These are phyloP conservation scores for Fusarium subglutinans DNA, from an alignment of 2,329 filamentous ascomycete genomes.

Conservation along the genomic window DNA sequence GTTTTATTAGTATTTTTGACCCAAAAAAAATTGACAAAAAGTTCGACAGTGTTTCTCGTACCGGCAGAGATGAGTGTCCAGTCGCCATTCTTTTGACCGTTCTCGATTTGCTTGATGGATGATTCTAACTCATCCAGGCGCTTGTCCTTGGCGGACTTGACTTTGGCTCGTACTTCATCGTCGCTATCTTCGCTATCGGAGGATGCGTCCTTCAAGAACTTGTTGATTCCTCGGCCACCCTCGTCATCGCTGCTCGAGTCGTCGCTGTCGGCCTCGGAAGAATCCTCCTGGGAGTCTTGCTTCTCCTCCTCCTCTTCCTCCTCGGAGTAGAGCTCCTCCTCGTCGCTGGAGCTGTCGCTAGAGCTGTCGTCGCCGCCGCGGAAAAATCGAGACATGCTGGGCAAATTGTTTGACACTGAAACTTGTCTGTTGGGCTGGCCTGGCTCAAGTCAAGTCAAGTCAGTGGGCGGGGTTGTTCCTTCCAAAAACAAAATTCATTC, in stretches of 20 bases:
- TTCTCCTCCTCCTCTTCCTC: slow-evolving; percentile 60
- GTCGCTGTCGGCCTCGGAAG: slow-evolving; percentile 60
- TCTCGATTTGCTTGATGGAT: slow-evolving; percentile 91
- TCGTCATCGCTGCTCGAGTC: slow-evolving; percentile 67
- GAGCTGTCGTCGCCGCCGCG: slow-evolving; percentile 91
- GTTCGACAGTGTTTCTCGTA: slow-evolving; percentile 50
- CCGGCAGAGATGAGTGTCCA: slow-evolving; percentile 93
- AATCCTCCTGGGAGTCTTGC: slow-evolving; percentile 55
- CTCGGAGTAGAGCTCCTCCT: slow-evolving; percentile 88
- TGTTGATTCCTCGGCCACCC: slow-evolving; percentile 76
- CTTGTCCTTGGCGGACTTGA: slow-evolving; percentile 99
- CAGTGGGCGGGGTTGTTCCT: slow-evolving; percentile 51
- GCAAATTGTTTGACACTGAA: slow-evolving; percentile 43
- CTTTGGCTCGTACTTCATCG: slow-evolving; percentile 83
- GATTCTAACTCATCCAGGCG: slow-evolving; percentile 91
- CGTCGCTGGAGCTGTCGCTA: slow-evolving; percentile 93
- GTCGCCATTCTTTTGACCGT: slow-evolving; percentile 96
- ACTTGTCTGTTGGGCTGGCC: slow-evolving; percentile 39
- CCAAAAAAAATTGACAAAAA: not conserved
- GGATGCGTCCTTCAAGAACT: slow-evolving; percentile 81
- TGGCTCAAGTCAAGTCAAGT: slow-evolving; percentile 45
- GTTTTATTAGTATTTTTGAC: slow-evolving; percentile 20
- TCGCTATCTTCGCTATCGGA: slow-evolving; percentile 87
- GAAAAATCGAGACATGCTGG: slow-evolving; percentile 96
- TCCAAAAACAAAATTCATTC: slow-evolving; percentile 47